These are phyloP conservation scores for Sclerotinia borealis DNA, from an alignment of 2,329 filamentous ascomycete species.

Conservation along the genomic window DNA sequence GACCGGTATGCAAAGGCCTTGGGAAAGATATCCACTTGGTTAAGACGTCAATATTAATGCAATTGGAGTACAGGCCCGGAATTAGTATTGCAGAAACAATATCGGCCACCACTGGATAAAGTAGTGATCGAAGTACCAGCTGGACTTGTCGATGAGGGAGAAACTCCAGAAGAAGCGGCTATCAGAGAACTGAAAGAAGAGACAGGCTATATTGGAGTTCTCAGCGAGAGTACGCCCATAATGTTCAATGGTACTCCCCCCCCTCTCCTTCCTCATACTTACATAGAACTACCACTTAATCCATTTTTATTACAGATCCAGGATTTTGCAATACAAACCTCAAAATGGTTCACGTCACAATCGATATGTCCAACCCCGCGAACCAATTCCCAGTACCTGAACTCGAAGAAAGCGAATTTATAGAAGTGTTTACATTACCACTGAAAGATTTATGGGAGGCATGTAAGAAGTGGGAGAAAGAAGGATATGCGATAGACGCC, in stretches of 20 bases:
- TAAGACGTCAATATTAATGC: neutral
- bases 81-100: slow-evolving; percentile 62
- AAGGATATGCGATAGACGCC: slow-evolving; percentile 37
- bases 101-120: slow-evolving; percentile 54
- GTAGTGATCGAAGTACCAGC: slow-evolving; percentile 60
- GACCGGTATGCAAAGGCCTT: slow-evolving; percentile 34
- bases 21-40: neutral
- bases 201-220: slow-evolving; percentile 56
- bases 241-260: slow-evolving; percentile 52
- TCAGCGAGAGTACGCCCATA: slow-evolving; percentile 52
- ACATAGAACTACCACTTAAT: neutral
- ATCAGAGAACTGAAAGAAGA: slow-evolving; percentile 60
- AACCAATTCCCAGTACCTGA: slow-evolving; percentile 43
- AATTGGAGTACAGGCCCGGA: slow-evolving; percentile 38
- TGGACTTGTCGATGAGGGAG: slow-evolving; percentile 56
- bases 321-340: slow-evolving; percentile 63
- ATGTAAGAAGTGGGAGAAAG: slow-evolving; percentile 39
- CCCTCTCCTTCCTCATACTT: neutral
- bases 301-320: slow-evolving; percentile 38
- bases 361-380: slow-evolving; percentile 40
- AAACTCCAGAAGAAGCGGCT: slow-evolving; percentile 55
- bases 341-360: slow-evolving; percentile 45
- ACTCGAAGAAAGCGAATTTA: slow-evolving; percentile 47
- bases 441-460: slow-evolving; percentile 40
- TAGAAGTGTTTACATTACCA: slow-evolving; percentile 45